Base-by-base conservation (phyloP, 768 basidiomycete species). In the Cystofilobasidium macerans region DNA sequence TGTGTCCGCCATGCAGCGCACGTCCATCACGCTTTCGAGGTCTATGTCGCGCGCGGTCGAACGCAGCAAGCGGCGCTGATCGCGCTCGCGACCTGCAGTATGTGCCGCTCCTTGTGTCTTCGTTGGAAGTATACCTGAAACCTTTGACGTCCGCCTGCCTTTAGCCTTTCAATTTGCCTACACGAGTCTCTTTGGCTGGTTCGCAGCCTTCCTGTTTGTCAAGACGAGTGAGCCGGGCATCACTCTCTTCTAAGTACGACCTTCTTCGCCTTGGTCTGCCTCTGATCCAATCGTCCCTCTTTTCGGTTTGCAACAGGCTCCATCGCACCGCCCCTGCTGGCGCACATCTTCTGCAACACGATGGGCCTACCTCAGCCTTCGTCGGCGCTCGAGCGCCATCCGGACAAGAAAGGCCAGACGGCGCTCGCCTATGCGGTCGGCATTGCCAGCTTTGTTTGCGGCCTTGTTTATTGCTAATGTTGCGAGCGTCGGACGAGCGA, bases 111-210 rank as follows among this genome's bases (percentile, higher is more conserved):
- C 38, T 47, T 69, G 54, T 53, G 70, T 20, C 62, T 70, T 71
- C 24, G 38, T n/a, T 6, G 32, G n/a, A 28, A 35, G 56, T 18
- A 28, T 22, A 32, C 48, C 20, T n/a, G 22, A 57, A 0, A 22
- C 47, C 32, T 42, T 45, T 53, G 38, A 9, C 56, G 24, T n/a
- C 58, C 30, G 20, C 48, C 22, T 1, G n/a, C 48, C 7, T 22
- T 14, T 72, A 97, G 92, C 83, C 6, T 85, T 95, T 76, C 94
- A 98, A 76, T 80, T 93, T 28, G 73, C 80, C 4, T 99, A 97
- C 76, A 99, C 95, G 9, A 91, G 89, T 4, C 71, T 97, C 18
- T 98, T 98, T 71, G 95, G 95, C 5, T 88, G 86, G 75, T 87
- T 87, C 76, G 85, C 84, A 28, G 82, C 89, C 5, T 95, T 84